Evolutionary conservation across 345 rosid species (phyloP), one percentile per base, ranked within the genome.

Genomic region (Boechera retrofracta): DNA sequence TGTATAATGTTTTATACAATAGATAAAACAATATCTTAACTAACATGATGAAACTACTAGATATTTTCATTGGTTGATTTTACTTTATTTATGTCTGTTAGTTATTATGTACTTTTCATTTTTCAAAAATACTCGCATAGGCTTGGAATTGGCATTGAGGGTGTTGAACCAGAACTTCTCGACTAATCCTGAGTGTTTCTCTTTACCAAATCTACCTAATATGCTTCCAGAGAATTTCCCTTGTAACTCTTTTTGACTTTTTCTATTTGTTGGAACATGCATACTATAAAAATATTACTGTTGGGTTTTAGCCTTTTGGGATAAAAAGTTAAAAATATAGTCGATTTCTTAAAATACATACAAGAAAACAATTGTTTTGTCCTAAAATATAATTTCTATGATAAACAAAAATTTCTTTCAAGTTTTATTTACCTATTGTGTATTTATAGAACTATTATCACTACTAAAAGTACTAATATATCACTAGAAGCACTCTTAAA

Each of bases 131-230:
- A 38, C 51, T 57, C 24, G 3, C 9, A 26, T n/a, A 29, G 67
- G 67, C 38, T 55, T 67, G 32, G 18, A 18, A 57, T 67, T 36
- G n/a, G 54, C 33, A 31, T 36, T 10, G 62, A 33, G 31, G 57
- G 56, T 41, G 70, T 69, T 69, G 39, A 69, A 51, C 55, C 11
- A 9, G 1, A 51, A 76, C 75, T 76, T 53, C 57, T 76, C 49
- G 80, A 42, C 49, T 3, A 69, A 76, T 61, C 38, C 12, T 47
- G 64, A 76, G 10, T 51, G 70, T 69, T 69, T 68, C 70, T 69
- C 64, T 61, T 62, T 60, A 76, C 80, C 80, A 76, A 76, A 53
- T 64, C 29, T 55, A 69, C 75, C 75, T 68, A 76, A 60, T 10
- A 61, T 39, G 49, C 31, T 26, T 68, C 69, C 69, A 61, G 28